Base-by-base conservation (phyloP, 805 yeast species). In the Metschnikowia noctiluminum region DNA sequence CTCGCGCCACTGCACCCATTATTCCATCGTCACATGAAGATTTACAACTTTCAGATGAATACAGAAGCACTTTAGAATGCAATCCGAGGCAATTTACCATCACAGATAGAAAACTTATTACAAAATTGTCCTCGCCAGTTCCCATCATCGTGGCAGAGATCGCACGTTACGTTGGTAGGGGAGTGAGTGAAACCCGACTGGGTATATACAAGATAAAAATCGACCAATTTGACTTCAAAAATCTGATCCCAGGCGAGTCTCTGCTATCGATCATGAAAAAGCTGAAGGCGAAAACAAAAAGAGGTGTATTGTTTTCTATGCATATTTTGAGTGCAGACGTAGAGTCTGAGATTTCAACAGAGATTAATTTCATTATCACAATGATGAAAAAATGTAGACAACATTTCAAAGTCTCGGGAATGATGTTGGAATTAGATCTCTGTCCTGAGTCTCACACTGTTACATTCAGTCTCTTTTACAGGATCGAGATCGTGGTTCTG, bases 321-420 rank as follows among this genome's bases (percentile, higher is more conserved):
- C 51, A 51, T 30, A 35, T 55, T 11, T 37, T 40, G 12, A 52
- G 48, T 28, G 46, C 45, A 5, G 21, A 16, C 2, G 7, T 39
- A 12, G 41, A 50, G 21, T 27, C 35, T 12, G 45, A 39, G 12
- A 32, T 54, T 8, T 43, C 46, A 21, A 36, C 45, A n/a, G 59
- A 57, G 35, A 44, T 53, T 14, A 42, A 48, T 9, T 57, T 57
- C 45, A 44, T 54, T 28, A 35, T 49, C 26, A 40, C 51, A 34
- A 43, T 44, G 30, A 16, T 53, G 26, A 52, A 50, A 21, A 55
- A 50, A 39, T 56, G 59, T 35, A 45, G 46, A 13, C 31, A 39
- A 2, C 57, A 57, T 35, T 52, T 55, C n/a, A 32, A 35, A 7
- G 42, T 53, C 3, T 40, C 49, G 10, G 40, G 37, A 6, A 21